These are phyloP conservation scores for Daldinia sp. DNA, from an alignment of 2,329 filamentous ascomycete species.

Conservation along the genomic window DNA sequence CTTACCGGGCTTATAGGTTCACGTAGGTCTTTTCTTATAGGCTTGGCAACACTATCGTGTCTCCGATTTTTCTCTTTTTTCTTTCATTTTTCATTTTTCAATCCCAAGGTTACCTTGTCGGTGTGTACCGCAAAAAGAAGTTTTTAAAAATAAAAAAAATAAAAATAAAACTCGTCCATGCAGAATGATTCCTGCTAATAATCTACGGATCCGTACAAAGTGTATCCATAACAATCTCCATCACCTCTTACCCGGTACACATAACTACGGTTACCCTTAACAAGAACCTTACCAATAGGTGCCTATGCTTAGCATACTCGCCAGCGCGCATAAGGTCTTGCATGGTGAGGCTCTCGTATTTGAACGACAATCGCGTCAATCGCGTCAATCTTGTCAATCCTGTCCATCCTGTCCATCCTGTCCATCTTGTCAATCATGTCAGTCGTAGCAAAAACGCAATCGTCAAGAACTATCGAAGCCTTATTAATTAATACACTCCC, in stretches of 20 bases:
- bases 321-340: conserved; percentile 19
- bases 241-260: background rate
- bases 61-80: conserved; percentile 33
- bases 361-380: conserved; percentile 35
- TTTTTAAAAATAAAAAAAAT: background rate
- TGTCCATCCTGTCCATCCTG: too few species aligned
- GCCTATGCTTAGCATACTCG: conserved; percentile 5
- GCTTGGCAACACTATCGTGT: conserved; percentile 29
- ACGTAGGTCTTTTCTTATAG: conserved; percentile 12
- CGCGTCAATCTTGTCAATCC: conserved; percentile 27
- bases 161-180: too few species aligned
- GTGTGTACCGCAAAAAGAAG: conserved; percentile 11
- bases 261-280: too few species aligned
- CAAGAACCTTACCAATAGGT: too few species aligned
- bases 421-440: too few species aligned
- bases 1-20: background rate
- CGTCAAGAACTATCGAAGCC: conserved; percentile 8
- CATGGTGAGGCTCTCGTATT: conserved; percentile 37
- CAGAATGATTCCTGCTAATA: too few species aligned
- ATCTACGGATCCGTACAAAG: too few species aligned
- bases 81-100: too few species aligned
- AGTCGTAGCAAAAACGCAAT: background rate
- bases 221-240: conserved; percentile 1
- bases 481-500: conserved; percentile 20
- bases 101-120: conserved; percentile 21